Evolutionary conservation across 2,329 filamentous ascomycete species (phyloP).

Genomic region (Trichoderma sp.): DNA sequence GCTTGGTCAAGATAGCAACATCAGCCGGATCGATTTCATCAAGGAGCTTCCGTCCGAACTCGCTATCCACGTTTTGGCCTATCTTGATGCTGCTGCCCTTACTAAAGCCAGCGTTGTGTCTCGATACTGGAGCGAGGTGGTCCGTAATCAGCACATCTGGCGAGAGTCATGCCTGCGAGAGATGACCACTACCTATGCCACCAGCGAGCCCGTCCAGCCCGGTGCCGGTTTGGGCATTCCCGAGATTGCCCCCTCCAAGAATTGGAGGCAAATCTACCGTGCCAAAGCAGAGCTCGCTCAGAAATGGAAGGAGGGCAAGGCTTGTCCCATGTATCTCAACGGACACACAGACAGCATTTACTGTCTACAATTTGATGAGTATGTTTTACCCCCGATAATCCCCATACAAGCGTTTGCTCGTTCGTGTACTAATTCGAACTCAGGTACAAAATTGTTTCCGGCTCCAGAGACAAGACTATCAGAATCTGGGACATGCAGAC

Average conservation of each 20-base stretch:
- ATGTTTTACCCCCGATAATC: conserved; percentile 43
- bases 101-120: conserved; percentile 56
- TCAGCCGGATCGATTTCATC: conserved; percentile 63
- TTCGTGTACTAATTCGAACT: not conserved
- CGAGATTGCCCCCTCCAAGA: conserved; percentile 60
- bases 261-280: conserved; percentile 86
- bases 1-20: conserved; percentile 44
- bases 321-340: conserved; percentile 84
- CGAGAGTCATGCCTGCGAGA: conserved; percentile 65
- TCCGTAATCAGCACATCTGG: conserved; percentile 63
- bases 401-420: not conserved
- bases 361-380: conserved; percentile 97
- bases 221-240: conserved; percentile 63
- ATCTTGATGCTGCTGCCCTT: conserved; percentile 59
- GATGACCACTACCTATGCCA: conserved; percentile 64
- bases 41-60: conserved; percentile 60
- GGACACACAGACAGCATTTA: conserved; percentile 97
- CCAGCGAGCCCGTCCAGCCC: conserved; percentile 54
- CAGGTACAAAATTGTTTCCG: conserved; percentile 92
- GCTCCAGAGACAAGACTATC: conserved; percentile 92
- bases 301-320: conserved; percentile 79
- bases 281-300: conserved; percentile 74
- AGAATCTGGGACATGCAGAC: conserved; percentile 95
- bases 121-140: conserved; percentile 52
- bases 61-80: conserved; percentile 60